phyloP scores from a whole-genome alignment of 208 protist species.

The Acanthamoeba royreba region DNA sequence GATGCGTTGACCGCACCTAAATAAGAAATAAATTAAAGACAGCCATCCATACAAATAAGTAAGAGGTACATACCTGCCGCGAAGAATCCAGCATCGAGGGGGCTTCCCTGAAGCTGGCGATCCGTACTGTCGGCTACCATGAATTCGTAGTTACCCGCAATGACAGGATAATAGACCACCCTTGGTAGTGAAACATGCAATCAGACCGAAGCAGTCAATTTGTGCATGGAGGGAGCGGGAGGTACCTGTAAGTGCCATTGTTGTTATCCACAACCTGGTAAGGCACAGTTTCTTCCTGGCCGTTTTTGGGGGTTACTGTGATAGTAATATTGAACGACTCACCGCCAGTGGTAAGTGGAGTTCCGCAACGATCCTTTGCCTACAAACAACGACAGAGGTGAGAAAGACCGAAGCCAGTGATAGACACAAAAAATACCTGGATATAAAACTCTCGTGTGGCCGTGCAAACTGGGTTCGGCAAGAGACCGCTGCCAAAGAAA shows the following conservation, averaged over 20 bases:
- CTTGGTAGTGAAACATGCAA: neutral
- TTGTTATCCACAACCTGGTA: neutral
- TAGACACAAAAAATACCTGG: neutral
- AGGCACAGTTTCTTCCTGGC: neutral
- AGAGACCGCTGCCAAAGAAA: neutral
- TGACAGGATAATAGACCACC: neutral
- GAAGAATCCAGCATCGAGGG: neutral
- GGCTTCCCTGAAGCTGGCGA: neutral
- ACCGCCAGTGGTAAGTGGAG: neutral
- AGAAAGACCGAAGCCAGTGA: neutral
- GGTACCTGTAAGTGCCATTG: conserved; percentile 36
- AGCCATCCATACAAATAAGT: neutral
- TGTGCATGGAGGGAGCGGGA: neutral
- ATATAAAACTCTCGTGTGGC: neutral
- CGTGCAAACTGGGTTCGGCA: neutral
- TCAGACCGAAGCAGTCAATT: neutral
- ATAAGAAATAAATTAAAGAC: neutral
- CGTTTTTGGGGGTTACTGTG: neutral
- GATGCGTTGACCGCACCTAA: neutral
- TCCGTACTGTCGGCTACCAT: neutral
- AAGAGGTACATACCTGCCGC: neutral
- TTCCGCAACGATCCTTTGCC: neutral
- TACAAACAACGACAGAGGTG: neutral
- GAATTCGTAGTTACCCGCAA: neutral
- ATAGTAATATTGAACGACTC: neutral